Evolutionary conservation across 1,284 basidiomycete species (phyloP).

Genomic region (Bjerkandera adusta): DNA sequence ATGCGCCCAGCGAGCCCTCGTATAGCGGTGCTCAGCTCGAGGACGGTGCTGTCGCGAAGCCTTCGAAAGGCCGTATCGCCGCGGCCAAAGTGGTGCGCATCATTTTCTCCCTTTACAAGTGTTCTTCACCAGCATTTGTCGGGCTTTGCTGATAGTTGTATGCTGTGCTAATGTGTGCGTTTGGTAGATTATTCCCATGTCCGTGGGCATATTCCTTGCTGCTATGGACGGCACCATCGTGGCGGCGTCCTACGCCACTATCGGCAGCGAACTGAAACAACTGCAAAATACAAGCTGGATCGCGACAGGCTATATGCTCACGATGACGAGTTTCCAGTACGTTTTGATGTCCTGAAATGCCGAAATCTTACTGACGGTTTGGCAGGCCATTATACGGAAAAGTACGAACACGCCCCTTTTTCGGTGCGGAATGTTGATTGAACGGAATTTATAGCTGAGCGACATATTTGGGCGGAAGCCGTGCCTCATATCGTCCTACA

Average conservation of each 20-base stretch:
- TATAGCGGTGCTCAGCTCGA: no score
- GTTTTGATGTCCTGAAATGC: constrained; percentile 21
- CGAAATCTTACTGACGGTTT: neutral
- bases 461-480: constrained; percentile 64
- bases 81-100: no score
- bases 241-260: constrained; percentile 57
- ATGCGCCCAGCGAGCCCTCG: no score
- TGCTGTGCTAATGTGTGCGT: neutral
- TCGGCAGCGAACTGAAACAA: constrained; percentile 60
- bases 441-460: constrained; percentile 35
- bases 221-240: constrained; percentile 63
- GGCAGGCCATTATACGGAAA: constrained; percentile 60
- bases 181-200: constrained; percentile 50
- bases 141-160: constrained; percentile 6
- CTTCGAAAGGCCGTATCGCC: no score
- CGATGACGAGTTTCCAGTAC: constrained; percentile 59
- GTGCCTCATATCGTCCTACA: constrained; percentile 55
- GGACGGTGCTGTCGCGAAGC: no score
- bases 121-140: no score
- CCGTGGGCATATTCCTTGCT: constrained; percentile 54
- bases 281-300: constrained; percentile 68
- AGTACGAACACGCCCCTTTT: constrained; percentile 13
- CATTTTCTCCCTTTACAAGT: no score
- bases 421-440: neutral
- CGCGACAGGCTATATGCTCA: constrained; percentile 61